phyloP scores from a whole-genome alignment of 345 rosid genomes.

The Gynandropsis gynandra region DNA sequence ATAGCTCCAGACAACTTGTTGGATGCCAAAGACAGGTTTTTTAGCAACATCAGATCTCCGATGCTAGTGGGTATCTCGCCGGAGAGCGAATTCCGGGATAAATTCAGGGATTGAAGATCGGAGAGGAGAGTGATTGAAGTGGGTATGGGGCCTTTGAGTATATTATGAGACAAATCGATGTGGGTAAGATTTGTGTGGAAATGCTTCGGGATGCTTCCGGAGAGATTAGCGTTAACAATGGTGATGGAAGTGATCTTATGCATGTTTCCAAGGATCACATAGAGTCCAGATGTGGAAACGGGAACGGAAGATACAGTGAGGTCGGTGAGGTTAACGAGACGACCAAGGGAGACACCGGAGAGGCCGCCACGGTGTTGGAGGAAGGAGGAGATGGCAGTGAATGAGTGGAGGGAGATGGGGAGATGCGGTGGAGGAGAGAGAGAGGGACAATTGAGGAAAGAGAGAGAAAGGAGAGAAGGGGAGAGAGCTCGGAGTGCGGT shows the following conservation, averaged over 20 bases:
- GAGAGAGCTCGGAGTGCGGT: constrained; percentile 70
- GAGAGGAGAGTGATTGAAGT: constrained; percentile 58
- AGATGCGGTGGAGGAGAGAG: constrained; percentile 41
- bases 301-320: constrained; percentile 56
- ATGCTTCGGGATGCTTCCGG: constrained; percentile 56
- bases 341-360: constrained; percentile 63
- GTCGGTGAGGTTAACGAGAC: constrained; percentile 66
- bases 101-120: constrained; percentile 51
- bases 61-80: constrained; percentile 60
- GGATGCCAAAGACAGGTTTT: constrained; percentile 59
- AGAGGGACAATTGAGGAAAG: constrained; percentile 61
- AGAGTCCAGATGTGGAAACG: constrained; percentile 60
- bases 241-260: constrained; percentile 46
- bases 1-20: constrained; percentile 77
- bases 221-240: constrained; percentile 57
- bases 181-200: constrained; percentile 47
- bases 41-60: constrained; percentile 64
- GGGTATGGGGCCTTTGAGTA: constrained; percentile 63
- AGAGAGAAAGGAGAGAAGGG: constrained; percentile 50
- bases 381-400: constrained; percentile 56
- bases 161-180: constrained; percentile 70
- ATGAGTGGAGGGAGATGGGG: constrained; percentile 58
- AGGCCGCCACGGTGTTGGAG: constrained; percentile 55
- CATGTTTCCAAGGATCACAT: constrained; percentile 70
- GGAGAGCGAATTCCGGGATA: constrained; percentile 50